A percentile compares a stretch with the other conserved stretches of the same genome.
Evolutionary conservation across 2,329 filamentous ascomycete species (phyloP).

Genomic region (Hymenoscyphus repandus): DNA sequence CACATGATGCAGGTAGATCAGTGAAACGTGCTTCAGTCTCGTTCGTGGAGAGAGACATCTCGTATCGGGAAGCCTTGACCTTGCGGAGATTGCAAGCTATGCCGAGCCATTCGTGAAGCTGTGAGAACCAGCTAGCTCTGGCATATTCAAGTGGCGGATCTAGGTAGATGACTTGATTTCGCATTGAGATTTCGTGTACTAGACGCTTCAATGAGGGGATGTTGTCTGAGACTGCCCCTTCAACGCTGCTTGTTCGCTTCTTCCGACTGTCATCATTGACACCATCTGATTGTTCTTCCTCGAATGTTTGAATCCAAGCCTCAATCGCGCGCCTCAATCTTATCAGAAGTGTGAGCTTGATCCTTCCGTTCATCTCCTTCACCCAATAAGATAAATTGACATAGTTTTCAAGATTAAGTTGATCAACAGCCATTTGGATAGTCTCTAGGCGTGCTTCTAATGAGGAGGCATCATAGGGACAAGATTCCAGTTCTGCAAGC

Average conservation of each 20-base stretch:
- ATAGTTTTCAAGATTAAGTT: slow-evolving; percentile 93
- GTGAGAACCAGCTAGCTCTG: slow-evolving; percentile 86
- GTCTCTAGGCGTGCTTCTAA: slow-evolving; percentile 78
- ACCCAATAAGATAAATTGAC: slow-evolving; percentile 93
- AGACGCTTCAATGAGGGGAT: slow-evolving; percentile 65
- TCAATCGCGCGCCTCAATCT: slow-evolving; percentile 80
- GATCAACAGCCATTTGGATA: slow-evolving; percentile 90
- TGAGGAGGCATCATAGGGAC: slow-evolving; percentile 72
- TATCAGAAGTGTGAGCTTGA: slow-evolving; percentile 73
- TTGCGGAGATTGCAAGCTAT: slow-evolving; percentile 88
- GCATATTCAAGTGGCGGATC: slow-evolving; percentile 91
- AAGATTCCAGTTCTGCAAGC: slow-evolving; percentile 75
- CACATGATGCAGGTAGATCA: slow-evolving; percentile 78
- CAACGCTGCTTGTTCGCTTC: slow-evolving; percentile 41
- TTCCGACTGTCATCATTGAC: slow-evolving; percentile 45
- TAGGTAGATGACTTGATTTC: slow-evolving; percentile 94
- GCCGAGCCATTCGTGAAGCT: slow-evolving; percentile 90
- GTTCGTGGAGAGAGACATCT: slow-evolving; percentile 74
- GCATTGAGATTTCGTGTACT: slow-evolving; percentile 92
- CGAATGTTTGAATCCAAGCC: slow-evolving; percentile 83
- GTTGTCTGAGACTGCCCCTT: slow-evolving; percentile 42
- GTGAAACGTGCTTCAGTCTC: slow-evolving; percentile 70
- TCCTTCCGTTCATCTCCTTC: slow-evolving; percentile 74
- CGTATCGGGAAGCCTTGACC: slow-evolving; percentile 91
- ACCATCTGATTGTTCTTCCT: slow-evolving; percentile 46